phyloP scores from a whole-genome alignment of 768 basidiomycete genomes.

The Boletus fagicola region DNA sequence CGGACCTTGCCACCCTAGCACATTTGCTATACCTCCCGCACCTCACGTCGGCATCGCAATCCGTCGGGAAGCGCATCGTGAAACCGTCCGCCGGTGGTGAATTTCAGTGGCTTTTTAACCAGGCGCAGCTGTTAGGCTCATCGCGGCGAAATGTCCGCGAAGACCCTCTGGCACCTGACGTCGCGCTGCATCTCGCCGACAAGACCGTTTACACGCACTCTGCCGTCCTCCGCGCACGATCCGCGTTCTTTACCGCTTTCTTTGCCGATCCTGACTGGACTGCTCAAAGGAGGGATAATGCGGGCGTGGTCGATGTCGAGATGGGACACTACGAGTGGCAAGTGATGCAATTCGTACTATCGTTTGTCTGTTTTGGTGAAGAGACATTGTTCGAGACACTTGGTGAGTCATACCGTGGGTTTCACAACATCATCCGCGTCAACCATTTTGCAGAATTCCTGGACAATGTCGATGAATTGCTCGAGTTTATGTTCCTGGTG shows the following conservation, averaged over 20 bases:
- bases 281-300: slow-evolving; percentile 48
- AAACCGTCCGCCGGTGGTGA: slow-evolving; percentile 48
- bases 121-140: slow-evolving; percentile 10
- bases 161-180: slow-evolving; percentile 55
- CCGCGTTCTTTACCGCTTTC: slow-evolving; percentile 79
- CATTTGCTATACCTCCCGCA: slow-evolving; percentile 54
- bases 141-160: slow-evolving; percentile 5
- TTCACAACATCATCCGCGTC: not conserved
- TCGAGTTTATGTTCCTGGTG: slow-evolving; percentile 87
- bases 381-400: slow-evolving; percentile 71
- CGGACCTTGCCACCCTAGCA: too few species aligned
- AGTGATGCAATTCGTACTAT: slow-evolving; percentile 71
- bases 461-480: slow-evolving; percentile 63
- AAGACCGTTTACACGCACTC: slow-evolving; percentile 67
- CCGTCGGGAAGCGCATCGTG: slow-evolving; percentile 56
- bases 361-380: slow-evolving; percentile 73
- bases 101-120: slow-evolving; percentile 49
- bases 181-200: slow-evolving; percentile 70
- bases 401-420: slow-evolving; percentile 41
- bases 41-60: slow-evolving; percentile 55
- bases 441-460: slow-evolving; percentile 51
- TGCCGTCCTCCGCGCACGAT: slow-evolving; percentile 74
- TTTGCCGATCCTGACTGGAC: slow-evolving; percentile 87
- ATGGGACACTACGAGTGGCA: slow-evolving; percentile 72
- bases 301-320: slow-evolving; percentile 60